phyloP scores from a whole-genome alignment of 345 rosid species.

The Pugionium cornutum region DNA sequence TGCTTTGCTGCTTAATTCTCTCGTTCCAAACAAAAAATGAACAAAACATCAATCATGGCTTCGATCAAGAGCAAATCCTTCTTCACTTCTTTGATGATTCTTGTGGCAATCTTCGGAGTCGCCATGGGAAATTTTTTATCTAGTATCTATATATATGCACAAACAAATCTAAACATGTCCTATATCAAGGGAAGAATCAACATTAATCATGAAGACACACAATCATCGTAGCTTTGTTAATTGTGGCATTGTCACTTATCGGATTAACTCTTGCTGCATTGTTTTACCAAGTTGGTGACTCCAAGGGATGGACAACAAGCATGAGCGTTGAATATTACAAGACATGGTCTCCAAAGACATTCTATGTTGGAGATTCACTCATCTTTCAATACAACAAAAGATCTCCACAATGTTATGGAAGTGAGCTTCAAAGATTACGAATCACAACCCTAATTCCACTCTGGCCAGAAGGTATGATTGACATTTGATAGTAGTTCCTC shows the following conservation, averaged over 20 bases:
- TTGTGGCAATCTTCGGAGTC: background rate
- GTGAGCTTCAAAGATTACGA: constrained; percentile 26
- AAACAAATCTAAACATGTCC: constrained; percentile 1
- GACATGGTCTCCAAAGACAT: constrained; percentile 34
- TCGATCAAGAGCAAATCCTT: constrained; percentile 8
- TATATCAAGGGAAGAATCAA: constrained; percentile 3
- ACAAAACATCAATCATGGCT: constrained; percentile 8
- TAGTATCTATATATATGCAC: background rate
- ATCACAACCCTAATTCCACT: constrained; percentile 18
- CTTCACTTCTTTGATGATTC: background rate
- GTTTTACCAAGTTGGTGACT: constrained; percentile 26
- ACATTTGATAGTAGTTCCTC: no score
- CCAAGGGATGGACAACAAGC: constrained; percentile 31
- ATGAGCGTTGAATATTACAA: constrained; percentile 29
- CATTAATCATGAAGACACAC: constrained; percentile 27
- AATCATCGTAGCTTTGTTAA: constrained; percentile 17
- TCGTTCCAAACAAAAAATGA: background rate
- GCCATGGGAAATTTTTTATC: background rate
- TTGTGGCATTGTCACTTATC: constrained; percentile 14
- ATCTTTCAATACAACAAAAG: constrained; percentile 22
- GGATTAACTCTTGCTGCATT: constrained; percentile 8
- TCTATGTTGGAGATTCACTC: constrained; percentile 33
- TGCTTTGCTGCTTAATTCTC: background rate
- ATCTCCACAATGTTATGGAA: constrained; percentile 19
- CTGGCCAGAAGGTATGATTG: constrained; percentile 3